phyloP scores from a whole-genome alignment of 164 flowering plant genomes.

The Magnolia officinalis region DNA sequence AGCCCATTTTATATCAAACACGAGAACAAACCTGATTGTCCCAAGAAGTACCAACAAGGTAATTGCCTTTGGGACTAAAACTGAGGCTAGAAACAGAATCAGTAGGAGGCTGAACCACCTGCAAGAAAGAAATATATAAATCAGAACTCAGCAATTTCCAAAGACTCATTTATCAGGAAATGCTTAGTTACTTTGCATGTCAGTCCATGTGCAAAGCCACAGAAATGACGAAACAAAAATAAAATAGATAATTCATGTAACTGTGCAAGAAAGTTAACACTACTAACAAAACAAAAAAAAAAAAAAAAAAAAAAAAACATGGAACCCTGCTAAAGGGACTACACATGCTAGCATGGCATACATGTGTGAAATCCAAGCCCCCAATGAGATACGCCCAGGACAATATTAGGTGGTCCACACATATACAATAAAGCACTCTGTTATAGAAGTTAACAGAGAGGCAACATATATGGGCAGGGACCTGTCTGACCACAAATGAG shows the following conservation, averaged over 20 bases:
- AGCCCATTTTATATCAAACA: background rate
- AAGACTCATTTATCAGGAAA: background rate
- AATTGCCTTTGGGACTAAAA: slow-evolving; percentile 89
- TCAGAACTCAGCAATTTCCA: background rate
- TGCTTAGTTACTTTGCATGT: background rate
- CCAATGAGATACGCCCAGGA: background rate
- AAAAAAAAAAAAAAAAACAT: background rate
- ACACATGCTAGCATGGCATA: background rate
- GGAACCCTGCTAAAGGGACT: background rate
- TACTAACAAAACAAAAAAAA: background rate
- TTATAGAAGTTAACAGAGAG: too few species aligned
- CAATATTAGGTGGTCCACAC: background rate
- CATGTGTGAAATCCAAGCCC: background rate
- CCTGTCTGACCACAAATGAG: too few species aligned
- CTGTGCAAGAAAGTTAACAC: background rate
- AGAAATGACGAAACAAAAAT: background rate
- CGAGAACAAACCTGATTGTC: slow-evolving; percentile 73
- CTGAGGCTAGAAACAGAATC: slow-evolving; percentile 87
- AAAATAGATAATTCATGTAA: background rate
- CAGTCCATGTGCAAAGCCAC: background rate
- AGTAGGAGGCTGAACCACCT: slow-evolving; percentile 80
- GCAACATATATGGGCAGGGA: too few species aligned
- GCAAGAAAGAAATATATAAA: background rate
- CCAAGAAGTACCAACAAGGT: slow-evolving; percentile 89
- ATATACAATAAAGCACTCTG: background rate